Evolutionary conservation across 371 early-diverging fungal genomes (phyloP).

Genomic region (Mucor irregularis): DNA sequence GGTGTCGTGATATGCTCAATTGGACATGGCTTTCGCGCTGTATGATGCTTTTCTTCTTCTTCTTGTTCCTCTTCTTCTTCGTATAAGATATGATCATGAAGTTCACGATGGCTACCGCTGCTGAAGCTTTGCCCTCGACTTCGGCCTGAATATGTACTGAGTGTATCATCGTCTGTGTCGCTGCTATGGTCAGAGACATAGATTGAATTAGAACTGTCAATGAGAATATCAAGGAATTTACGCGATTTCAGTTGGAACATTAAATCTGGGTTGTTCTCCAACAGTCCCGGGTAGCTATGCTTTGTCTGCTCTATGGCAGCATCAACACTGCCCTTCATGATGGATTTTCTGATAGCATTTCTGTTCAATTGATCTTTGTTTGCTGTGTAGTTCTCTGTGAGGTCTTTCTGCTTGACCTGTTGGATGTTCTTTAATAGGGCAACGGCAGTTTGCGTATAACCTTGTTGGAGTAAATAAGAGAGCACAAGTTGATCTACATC

Average conservation of each 20-base stretch:
- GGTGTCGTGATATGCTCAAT: not conserved
- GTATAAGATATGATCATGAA: slow-evolving; percentile 7
- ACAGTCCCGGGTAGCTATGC: slow-evolving; percentile 58
- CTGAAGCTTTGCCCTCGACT: slow-evolving; percentile 15
- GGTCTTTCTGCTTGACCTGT: slow-evolving; percentile 3
- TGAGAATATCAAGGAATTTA: slow-evolving; percentile 78
- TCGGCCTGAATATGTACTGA: slow-evolving; percentile 9
- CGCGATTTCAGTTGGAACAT: slow-evolving; percentile 75
- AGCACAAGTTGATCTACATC: slow-evolving; percentile 64
- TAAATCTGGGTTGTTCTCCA: slow-evolving; percentile 56
- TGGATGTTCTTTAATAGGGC: slow-evolving; percentile 49
- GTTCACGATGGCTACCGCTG: not conserved
- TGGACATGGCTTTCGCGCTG: not conserved
- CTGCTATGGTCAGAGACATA: not conserved
- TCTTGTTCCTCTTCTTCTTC: slow-evolving; percentile 9
- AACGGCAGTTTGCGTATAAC: slow-evolving; percentile 70
- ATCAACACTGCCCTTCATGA: slow-evolving; percentile 13
- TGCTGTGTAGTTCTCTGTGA: not conserved
- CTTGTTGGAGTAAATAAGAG: slow-evolving; percentile 77
- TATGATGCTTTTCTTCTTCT: no score
- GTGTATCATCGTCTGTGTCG: slow-evolving; percentile 12
- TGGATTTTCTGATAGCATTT: slow-evolving; percentile 1
- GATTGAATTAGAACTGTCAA: not conserved
- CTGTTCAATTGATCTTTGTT: not conserved
- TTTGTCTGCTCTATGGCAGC: slow-evolving; percentile 61